phyloP scores from a whole-genome alignment of 768 basidiomycete species.

The Paxillus involutus region DNA sequence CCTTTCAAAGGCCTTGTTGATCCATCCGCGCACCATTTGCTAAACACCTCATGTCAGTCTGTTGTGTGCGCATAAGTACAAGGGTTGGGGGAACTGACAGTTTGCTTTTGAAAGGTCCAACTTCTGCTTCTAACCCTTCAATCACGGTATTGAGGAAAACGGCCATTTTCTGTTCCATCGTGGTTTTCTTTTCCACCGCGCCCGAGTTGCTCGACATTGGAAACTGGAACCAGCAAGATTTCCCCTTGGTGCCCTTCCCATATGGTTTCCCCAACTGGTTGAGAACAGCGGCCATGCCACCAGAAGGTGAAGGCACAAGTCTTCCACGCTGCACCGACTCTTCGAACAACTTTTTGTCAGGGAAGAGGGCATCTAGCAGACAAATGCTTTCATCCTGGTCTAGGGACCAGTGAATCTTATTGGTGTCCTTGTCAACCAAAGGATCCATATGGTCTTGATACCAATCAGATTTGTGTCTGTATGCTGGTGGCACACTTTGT shows the following conservation, averaged over 20 bases:
- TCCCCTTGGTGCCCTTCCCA: too few relatives aligned
- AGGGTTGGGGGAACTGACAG: too few relatives aligned
- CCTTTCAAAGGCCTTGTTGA: neutral
- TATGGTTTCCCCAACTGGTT: too few relatives aligned
- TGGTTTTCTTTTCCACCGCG: too few relatives aligned
- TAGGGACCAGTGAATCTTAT: neutral
- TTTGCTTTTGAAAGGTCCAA: too few relatives aligned
- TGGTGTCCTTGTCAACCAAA: neutral
- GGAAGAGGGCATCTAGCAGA: neutral
- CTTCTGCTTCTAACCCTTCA: too few relatives aligned
- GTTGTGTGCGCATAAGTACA: too few relatives aligned
- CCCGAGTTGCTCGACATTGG: too few relatives aligned
- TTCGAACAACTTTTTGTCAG: neutral
- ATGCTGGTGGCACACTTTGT: neutral
- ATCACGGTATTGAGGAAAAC: too few relatives aligned
- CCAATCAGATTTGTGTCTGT: neutral
- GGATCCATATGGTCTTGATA: neutral
- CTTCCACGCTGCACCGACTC: neutral
- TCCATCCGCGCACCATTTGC: neutral
- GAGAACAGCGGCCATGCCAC: too few relatives aligned
- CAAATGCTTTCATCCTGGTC: neutral
- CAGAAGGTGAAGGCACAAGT: neutral
- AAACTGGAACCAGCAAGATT: too few relatives aligned
- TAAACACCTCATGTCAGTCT: neutral
- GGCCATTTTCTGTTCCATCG: too few relatives aligned